Evolutionary conservation across 176 grass and related monocot genomes (phyloP).

Genomic region (Hordeum vulgare): DNA sequence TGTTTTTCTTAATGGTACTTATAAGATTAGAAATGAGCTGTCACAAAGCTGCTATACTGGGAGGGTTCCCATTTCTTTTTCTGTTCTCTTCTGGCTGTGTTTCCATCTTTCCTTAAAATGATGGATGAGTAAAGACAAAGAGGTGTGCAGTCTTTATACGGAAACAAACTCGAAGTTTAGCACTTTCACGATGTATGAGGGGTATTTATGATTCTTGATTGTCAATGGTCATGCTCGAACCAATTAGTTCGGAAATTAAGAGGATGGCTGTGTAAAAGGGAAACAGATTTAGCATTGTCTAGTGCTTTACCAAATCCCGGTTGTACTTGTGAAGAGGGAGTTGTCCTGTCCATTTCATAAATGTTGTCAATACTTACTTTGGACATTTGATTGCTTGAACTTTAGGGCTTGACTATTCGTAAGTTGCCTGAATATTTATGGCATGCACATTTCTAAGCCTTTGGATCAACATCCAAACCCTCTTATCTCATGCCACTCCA

Average conservation of each 20-base stretch:
- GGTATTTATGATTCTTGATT: not conserved
- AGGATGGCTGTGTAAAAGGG: not conserved
- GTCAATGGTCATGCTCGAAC: not conserved
- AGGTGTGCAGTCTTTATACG: not conserved
- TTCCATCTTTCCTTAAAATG: not conserved
- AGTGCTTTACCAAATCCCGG: not conserved
- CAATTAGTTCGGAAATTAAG: not conserved
- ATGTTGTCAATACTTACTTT: not conserved
- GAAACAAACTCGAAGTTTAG: not conserved
- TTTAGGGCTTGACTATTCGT: not conserved
- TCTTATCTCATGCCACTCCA: not conserved
- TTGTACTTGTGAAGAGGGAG: not conserved
- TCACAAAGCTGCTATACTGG: slow-evolving; percentile 1
- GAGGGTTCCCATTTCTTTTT: slow-evolving; percentile 13
- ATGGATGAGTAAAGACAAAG: not conserved
- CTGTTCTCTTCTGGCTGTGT: not conserved
- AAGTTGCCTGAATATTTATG: not conserved
- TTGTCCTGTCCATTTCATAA: not conserved
- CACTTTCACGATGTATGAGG: not conserved
- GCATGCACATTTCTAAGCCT: not conserved
- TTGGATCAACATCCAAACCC: not conserved
- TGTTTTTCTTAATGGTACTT: not conserved
- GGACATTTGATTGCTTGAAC: not conserved
- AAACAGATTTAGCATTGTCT: not conserved
- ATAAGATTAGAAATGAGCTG: not conserved